phyloP scores from a whole-genome alignment of 768 basidiomycete species.

The Leccinum aurantiacum region DNA sequence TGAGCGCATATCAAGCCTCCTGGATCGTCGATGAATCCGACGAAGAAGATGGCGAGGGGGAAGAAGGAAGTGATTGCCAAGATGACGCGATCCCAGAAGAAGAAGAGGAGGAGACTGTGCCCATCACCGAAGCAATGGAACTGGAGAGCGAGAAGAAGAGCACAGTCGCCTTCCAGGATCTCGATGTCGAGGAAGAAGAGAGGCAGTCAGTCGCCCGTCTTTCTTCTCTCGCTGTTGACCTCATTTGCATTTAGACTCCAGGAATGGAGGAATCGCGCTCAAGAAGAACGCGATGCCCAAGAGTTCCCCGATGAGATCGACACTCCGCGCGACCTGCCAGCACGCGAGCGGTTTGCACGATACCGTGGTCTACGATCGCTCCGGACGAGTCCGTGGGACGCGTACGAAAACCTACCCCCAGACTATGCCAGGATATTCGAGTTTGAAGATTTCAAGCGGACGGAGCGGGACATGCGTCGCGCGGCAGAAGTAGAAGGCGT shows the following conservation, averaged over 20 bases:
- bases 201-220: conserved; percentile 60
- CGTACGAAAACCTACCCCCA: conserved; percentile 90
- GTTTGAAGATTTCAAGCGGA: conserved; percentile 92
- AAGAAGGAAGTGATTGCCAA: conserved; percentile 45
- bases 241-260: conserved; percentile 48
- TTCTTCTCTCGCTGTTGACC: conserved; percentile 1
- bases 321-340: conserved; percentile 83
- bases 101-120: conserved; percentile 47
- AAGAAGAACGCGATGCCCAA: conserved; percentile 78
- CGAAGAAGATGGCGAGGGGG: conserved; percentile 53
- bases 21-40: conserved; percentile 91
- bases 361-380: conserved; percentile 91
- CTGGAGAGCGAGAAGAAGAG: conserved; percentile 55
- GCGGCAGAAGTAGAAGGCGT: conserved; percentile 68
- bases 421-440: conserved; percentile 97
- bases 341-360: conserved; percentile 82
- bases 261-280: conserved; percentile 65
- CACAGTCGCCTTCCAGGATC: conserved; percentile 66
- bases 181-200: conserved; percentile 82
- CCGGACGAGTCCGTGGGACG: conserved; percentile 96
- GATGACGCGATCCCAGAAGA: conserved; percentile 42
- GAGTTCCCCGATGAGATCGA: conserved; percentile 97
- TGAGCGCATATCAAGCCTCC: conserved; percentile 94
- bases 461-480: conserved; percentile 68
- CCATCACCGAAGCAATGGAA: conserved; percentile 52